Evolutionary conservation across 805 yeast species (phyloP).

Genomic region (Torulaspora indica): DNA sequence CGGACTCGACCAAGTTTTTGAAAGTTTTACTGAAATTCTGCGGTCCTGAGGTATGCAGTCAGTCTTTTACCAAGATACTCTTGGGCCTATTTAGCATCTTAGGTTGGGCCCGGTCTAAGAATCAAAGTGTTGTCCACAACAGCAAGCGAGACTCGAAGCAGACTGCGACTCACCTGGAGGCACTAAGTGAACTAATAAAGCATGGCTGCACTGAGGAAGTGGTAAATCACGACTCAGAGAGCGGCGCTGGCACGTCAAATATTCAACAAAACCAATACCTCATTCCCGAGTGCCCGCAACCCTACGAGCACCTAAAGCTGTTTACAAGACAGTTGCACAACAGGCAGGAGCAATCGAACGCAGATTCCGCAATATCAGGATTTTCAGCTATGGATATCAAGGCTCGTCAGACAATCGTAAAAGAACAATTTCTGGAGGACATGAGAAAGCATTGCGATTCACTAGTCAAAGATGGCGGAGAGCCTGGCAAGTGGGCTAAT

Average conservation of each 20-base stretch:
- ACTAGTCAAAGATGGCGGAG: slow-evolving; percentile 67
- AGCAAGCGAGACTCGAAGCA: slow-evolving; percentile 24
- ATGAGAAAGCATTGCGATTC: slow-evolving; percentile 47
- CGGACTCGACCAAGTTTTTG: slow-evolving; percentile 67
- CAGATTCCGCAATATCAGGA: slow-evolving; percentile 4
- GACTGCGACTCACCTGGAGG: slow-evolving; percentile 35
- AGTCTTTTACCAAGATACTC: slow-evolving; percentile 66
- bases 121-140: slow-evolving; percentile 21
- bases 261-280: slow-evolving; percentile 41
- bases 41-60: slow-evolving; percentile 51
- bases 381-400: slow-evolving; percentile 25
- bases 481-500: slow-evolving; percentile 51
- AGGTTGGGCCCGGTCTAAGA: slow-evolving; percentile 55
- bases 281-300: slow-evolving; percentile 53
- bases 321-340: slow-evolving; percentile 43
- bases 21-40: slow-evolving; percentile 53
- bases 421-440: slow-evolving; percentile 48
- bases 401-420: slow-evolving; percentile 37
- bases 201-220: slow-evolving; percentile 36
- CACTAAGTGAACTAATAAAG: slow-evolving; percentile 41
- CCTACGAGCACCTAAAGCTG: slow-evolving; percentile 59
- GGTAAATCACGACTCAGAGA: not conserved
- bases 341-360: slow-evolving; percentile 11
- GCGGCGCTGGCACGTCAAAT: not conserved
- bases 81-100: slow-evolving; percentile 62